A percentile compares a stretch with the other conserved stretches of the same genome.
Conservation (phyloP, 1,284 basidiomycete genomes). For the Apiotrichum akiyoshidainum region DNA sequence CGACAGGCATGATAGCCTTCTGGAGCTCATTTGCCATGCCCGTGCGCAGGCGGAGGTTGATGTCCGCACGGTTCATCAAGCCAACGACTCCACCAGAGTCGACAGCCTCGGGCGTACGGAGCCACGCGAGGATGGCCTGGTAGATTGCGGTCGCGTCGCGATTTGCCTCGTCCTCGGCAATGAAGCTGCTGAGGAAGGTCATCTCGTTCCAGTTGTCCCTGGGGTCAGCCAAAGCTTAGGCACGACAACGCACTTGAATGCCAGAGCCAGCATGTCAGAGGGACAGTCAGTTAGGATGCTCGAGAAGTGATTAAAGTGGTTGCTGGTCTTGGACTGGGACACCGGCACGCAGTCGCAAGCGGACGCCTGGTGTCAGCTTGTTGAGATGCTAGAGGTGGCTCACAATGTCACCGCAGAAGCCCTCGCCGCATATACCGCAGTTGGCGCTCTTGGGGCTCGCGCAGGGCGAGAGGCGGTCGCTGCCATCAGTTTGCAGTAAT, state of each 20-base stretch:
- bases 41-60: slow-evolving; percentile 19
- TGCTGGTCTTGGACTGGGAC: slow-evolving; percentile 16
- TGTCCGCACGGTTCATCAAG: slow-evolving; percentile 25
- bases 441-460: slow-evolving; percentile 14
- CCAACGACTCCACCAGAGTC: slow-evolving; percentile 23
- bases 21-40: slow-evolving; percentile 27
- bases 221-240: background rate
- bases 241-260: slow-evolving; percentile 19
- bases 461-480: slow-evolving; percentile 23
- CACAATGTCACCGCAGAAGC: slow-evolving; percentile 23
- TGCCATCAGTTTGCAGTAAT: slow-evolving; percentile 2
- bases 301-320: slow-evolving; percentile 12
- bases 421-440: slow-evolving; percentile 27
- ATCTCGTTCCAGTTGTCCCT: slow-evolving; percentile 31
- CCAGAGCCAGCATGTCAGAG: slow-evolving; percentile 23
- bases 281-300: slow-evolving; percentile 23
- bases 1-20: slow-evolving; percentile 15
- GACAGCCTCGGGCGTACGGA: slow-evolving; percentile 17
- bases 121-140: slow-evolving; percentile 19
- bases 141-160: slow-evolving; percentile 10
- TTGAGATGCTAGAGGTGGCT: background rate
- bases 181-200: slow-evolving; percentile 17
- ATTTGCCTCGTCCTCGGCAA: slow-evolving; percentile 3
- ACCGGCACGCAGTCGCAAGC: slow-evolving; percentile 18
- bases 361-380: slow-evolving; percentile 7